Evolutionary conservation across 345 rosid species (phyloP), one percentile per base, ranked within the genome.

Genomic region (Eucalyptus regnans): DNA sequence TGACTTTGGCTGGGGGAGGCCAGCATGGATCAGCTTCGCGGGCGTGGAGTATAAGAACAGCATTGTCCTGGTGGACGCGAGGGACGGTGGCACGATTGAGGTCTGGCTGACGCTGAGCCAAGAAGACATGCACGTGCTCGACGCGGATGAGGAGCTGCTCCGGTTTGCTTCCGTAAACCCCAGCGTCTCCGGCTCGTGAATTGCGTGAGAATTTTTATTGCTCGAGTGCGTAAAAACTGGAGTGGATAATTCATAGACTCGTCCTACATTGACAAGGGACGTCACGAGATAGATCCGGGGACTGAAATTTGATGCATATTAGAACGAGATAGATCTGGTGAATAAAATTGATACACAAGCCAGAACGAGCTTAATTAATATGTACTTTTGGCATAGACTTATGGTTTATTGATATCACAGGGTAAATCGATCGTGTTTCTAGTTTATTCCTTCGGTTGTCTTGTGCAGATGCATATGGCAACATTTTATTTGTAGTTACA

Each of bases 1-100:
- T 9, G 91, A 92, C 88, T 91, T 90, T 52, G 94, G 92, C 29
- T 92, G 94, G 93, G 92, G 93, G 46, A 91, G 79, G 71, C 94
- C 94, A 5, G 12, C 44, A 5, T 91, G 94, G 93, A 86, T 89
- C 68, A 88, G 89, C 31, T 76, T 76, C n/a, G 84, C 84, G 6
- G 54, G 86, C 44, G 20, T 84, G 84, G 87, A 41, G 9, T 76
- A 89, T 17, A 89, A 89, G 37, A 90, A 89, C 43, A 52, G 76
- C 6, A 88, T 86, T 11, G 8, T 90, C 29, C 25, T 91, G 58
- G 76, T 88, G 88, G 92, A 90, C 48, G 50, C 88, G 11, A 88
- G 29, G 51, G 92, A 87, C 6, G 90, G 89, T 1, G 80, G 86
- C 17, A 91, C 91, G 44, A 87, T 91, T 58, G 94, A 91, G 83